Conservation (phyloP, 2,329 filamentous ascomycete genomes). For the Talaromyces sp. region DNA sequence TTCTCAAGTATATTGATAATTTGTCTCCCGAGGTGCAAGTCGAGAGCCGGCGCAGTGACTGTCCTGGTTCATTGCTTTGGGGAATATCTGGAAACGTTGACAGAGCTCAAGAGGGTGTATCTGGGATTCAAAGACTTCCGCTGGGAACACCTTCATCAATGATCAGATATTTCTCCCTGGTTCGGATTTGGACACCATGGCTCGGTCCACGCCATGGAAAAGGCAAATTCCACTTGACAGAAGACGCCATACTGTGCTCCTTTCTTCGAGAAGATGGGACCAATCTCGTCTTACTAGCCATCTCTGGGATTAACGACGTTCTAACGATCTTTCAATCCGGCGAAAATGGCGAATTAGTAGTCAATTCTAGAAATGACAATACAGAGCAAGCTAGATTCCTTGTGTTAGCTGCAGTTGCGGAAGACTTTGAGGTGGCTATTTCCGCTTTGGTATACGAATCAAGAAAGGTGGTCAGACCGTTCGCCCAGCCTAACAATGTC, state of each 20-base stretch:
- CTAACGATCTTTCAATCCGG: slow-evolving; percentile 70
- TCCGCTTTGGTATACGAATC: slow-evolving; percentile 86
- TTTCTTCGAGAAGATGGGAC: slow-evolving; percentile 74
- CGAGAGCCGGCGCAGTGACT: slow-evolving; percentile 42
- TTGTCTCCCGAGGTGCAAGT: slow-evolving; percentile 38
- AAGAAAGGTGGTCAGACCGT: slow-evolving; percentile 61
- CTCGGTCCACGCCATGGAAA: slow-evolving; percentile 84
- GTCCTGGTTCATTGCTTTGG: slow-evolving; percentile 46
- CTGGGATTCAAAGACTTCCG: slow-evolving; percentile 58
- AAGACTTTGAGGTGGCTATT: slow-evolving; percentile 73
- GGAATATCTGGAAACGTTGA: slow-evolving; percentile 60
- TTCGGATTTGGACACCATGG: slow-evolving; percentile 82
- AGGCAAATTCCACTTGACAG: slow-evolving; percentile 66
- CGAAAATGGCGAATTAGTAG: slow-evolving; percentile 64
- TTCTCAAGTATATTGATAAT: slow-evolving; percentile 38
- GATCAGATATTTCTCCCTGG: slow-evolving; percentile 78
- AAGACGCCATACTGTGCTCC: slow-evolving; percentile 76
- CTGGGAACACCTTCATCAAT: slow-evolving; percentile 68
- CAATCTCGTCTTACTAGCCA: slow-evolving; percentile 74
- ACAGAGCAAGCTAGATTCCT: slow-evolving; percentile 57
- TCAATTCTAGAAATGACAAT: slow-evolving; percentile 74
- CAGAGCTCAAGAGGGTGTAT: slow-evolving; percentile 57
- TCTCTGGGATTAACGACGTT: slow-evolving; percentile 74
- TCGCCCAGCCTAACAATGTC: slow-evolving; percentile 17
- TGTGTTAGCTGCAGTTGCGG: slow-evolving; percentile 71